Conservation (phyloP, 139 green algal genomes). For the Gonium pectorale region DNA sequence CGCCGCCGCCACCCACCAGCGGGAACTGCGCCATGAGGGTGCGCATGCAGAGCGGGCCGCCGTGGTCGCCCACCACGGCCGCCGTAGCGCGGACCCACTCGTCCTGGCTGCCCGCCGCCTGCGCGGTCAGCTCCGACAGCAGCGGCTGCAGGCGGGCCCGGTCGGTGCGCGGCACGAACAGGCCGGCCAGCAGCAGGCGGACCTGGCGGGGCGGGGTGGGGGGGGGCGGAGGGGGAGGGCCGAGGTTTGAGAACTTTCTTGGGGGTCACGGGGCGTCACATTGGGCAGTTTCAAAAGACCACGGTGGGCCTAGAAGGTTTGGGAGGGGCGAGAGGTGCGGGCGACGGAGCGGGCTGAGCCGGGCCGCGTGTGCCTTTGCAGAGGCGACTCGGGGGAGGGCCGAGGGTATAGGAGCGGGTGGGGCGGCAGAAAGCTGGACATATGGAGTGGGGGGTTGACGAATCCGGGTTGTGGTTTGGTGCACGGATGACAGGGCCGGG, state of each 20-base stretch:
- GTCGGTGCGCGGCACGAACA: conserved; percentile 9
- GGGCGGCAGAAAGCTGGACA: too few relatives aligned
- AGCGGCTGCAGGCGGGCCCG: background rate
- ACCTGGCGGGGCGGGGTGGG: background rate
- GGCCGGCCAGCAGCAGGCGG: conserved; percentile 30
- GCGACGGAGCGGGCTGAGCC: too few relatives aligned
- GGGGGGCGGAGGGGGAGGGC: background rate
- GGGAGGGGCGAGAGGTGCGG: background rate
- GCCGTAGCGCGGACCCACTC: conserved; percentile 42
- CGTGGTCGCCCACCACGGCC: conserved; percentile 32
- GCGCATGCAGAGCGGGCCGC: conserved; percentile 26
- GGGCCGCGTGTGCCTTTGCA: too few relatives aligned
- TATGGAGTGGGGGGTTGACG: too few relatives aligned
- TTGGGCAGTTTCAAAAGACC: background rate
- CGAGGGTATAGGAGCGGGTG: too few relatives aligned
- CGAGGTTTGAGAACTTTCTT: background rate
- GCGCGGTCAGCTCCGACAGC: background rate
- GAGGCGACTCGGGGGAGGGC: too few relatives aligned
- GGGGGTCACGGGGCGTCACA: background rate
- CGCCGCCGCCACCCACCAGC: background rate
- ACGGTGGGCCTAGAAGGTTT: background rate
- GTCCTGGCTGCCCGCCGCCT: conserved; percentile 32
- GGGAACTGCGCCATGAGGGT: conserved; percentile 17
- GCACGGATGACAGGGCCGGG: too few relatives aligned
- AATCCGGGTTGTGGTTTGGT: too few relatives aligned